Conservation (phyloP, 176 grass and related monocot genomes). For the Calamus simplicifolius region DNA sequence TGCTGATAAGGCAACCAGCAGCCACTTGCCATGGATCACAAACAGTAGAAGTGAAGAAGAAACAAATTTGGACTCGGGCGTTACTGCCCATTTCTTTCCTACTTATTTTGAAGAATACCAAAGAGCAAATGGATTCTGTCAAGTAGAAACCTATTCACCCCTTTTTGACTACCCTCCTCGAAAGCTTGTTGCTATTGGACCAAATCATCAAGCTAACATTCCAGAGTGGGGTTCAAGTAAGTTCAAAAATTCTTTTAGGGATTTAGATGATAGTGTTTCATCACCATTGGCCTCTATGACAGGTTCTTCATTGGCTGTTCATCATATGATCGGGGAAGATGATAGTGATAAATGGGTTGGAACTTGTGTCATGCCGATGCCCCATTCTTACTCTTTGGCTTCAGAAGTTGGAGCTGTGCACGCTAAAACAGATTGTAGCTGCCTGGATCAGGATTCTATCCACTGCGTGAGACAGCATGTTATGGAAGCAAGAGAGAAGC, state of each 20-base stretch:
- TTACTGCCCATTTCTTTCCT: slow-evolving; percentile 43
- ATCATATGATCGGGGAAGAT: slow-evolving; percentile 17
- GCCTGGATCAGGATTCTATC: slow-evolving; percentile 55
- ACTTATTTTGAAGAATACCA: slow-evolving; percentile 38
- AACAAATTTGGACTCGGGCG: slow-evolving; percentile 25
- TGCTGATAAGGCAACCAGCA: slow-evolving; percentile 11
- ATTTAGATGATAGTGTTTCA: slow-evolving; percentile 20
- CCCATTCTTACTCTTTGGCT: slow-evolving; percentile 10
- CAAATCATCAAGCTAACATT: slow-evolving; percentile 66
- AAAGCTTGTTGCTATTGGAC: slow-evolving; percentile 55
- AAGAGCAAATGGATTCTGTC: slow-evolving; percentile 17
- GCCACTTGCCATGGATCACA: not conserved
- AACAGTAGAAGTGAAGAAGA: slow-evolving; percentile 2
- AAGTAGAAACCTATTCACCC: slow-evolving; percentile 23
- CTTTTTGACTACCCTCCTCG: slow-evolving; percentile 28
- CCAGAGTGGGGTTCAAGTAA: slow-evolving; percentile 39
- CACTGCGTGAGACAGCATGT: slow-evolving; percentile 64
- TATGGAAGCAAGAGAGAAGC: slow-evolving; percentile 38
- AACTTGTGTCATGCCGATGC: slow-evolving; percentile 34
- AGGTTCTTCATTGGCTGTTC: slow-evolving; percentile 10
- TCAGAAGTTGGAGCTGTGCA: slow-evolving; percentile 19
- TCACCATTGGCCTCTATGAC: slow-evolving; percentile 14
- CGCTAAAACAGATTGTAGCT: slow-evolving; percentile 40
- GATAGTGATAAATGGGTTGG: slow-evolving; percentile 47
- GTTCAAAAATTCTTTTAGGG: slow-evolving; percentile 5